Evolutionary conservation across 345 rosid species (phyloP), one percentile per base, ranked within the genome.

Genomic region (Toxicodendron radicans): DNA sequence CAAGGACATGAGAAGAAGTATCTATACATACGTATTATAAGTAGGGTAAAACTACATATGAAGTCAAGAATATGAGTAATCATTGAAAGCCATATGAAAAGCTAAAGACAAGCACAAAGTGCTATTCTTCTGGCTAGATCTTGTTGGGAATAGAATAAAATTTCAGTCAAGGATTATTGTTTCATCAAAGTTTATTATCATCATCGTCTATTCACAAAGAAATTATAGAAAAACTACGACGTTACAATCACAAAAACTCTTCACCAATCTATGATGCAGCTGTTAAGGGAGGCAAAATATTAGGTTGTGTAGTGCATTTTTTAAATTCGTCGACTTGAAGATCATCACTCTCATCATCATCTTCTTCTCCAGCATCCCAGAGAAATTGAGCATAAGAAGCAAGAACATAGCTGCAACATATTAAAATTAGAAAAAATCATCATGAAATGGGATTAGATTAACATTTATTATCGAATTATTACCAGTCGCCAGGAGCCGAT

Each of bases 401-500:
- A 41, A 78, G 83, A 57, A 82, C 87, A 71, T 81, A 62, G 60
- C 89, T 85, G 88, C 79, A 80, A 27, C 30, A 27, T 1, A 27
- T 27, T 27, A 27, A 27, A 27, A 27, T 27, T 27, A 27, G 2
- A 27, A 27, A 27, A 27, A 27, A 1, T 27, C 2, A 27, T 1
- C 30, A 27, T 27, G 30, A 27, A 27, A 27, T 27, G 30, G 30
- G 30, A 27, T 27, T 27, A 27, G 9, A 5, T 38, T 38, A 5
- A 38, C 43, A 38, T 38, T 7, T 5, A 38, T 7, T 38, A 38
- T 38, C 7, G 43, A 7, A 43, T 17, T 48, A 43, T 17, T 48
- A 87, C 92, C 85, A 84, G 62, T 88, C 86, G 35, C 77, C 78
- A 41, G 92, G 90, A 51, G 88, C 73, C 58, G 88, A 76, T 35